Evolutionary conservation across 768 basidiomycete genomes (phyloP), one percentile per base, ranked within the genome.

Genomic region (Bullera alba): DNA sequence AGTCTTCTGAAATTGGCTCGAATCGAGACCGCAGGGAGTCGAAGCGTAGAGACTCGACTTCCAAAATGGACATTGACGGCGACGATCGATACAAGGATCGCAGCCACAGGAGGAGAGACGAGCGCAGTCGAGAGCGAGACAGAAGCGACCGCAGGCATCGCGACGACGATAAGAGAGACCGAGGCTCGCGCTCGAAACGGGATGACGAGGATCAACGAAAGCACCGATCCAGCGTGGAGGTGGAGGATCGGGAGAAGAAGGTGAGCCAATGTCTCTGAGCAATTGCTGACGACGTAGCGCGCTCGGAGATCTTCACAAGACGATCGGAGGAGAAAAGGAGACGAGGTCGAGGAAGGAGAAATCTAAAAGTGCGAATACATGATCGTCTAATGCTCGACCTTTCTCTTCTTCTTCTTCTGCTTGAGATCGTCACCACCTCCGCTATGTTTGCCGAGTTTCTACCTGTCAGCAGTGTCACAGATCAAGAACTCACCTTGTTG

Each of bases 401-500:
- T 57, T 54, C 62, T 62, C 38, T 62, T 48, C 59, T 67, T 67
- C 63, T 67, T 70, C 63, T 67, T 65, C 49, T 71, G 64, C 46
- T 67, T 61, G 39, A 62, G 53, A 19, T 52, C 47, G 28, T 58
- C 57, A 28, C 57, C 49, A 27, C 50, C 53, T 3, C 37, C 51
- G 27, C 36, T 50, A 15, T 27, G 28, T 7, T 61, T 67, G 32
- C 62, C 65, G 41, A 46, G 42, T 54, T 63, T 61, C 65, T 66
- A 34, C 46, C 7, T n/a, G 26, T 58, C 57, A 56, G 54, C 45
- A 19, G 10, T 15, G 15, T 23, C 41, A 30, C 36, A 5, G 3
- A 21, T 4, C 21, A 27, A 28, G 8, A 35, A 52, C 65, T 46
- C 39, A 61, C 65, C 75, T 86, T 87, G 55, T 77, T 76, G 30